Evolutionary conservation across 2,329 filamentous ascomycete species (phyloP), one percentile per base, ranked within the genome.

Genomic region (Neocucurbitaria cava): DNA sequence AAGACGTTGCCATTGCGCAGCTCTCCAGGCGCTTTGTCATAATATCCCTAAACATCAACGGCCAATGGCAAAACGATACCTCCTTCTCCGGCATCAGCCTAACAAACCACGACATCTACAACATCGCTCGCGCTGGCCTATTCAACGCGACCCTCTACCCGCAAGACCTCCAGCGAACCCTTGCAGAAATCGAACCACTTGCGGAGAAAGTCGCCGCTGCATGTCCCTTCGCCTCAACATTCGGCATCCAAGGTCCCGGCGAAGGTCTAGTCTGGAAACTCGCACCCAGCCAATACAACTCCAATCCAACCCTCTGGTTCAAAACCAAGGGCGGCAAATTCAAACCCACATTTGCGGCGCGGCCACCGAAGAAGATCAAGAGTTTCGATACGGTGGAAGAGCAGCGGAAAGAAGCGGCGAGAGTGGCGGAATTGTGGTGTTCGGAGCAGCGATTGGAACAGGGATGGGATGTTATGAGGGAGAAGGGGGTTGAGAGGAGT

Each of bases 221-320:
- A 0, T 71, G 68, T 36, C 66, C 68, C 0, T 71, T 71, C 35
- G 65, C 66, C 6, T 54, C 51, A n/a, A 61, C 53, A 3, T 68
- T 71, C 31, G 61, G 54, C 15, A 24, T 66, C 13, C 15, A 35
- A 0, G 68, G 68, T 40, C 59, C 60, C 42, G 68, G 68, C 36
- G 68, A 71, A 39, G 66, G 65, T 3, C 49, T 71, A 9, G 66
- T 71, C 1, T 71, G 66, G 68, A 71, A 71, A 42, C 59, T 61
- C 11, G 53, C 52, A 0, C 47, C 49, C 3, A 24, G 54, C 0
- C 48, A 49, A 1, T 61, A 64, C 38, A 56, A 61, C 17, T 23
- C 18, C 5, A 58, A 66, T 28, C 24, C 63, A 1, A 23, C 49
- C 3, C 49, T 68, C 2, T 71, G 65, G 68, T 69, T 71, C 48